A percentile compares a stretch with the other conserved stretches of the same genome.
Conservation (phyloP, 331 rosid species). For the Pyracantha coccinea region DNA sequence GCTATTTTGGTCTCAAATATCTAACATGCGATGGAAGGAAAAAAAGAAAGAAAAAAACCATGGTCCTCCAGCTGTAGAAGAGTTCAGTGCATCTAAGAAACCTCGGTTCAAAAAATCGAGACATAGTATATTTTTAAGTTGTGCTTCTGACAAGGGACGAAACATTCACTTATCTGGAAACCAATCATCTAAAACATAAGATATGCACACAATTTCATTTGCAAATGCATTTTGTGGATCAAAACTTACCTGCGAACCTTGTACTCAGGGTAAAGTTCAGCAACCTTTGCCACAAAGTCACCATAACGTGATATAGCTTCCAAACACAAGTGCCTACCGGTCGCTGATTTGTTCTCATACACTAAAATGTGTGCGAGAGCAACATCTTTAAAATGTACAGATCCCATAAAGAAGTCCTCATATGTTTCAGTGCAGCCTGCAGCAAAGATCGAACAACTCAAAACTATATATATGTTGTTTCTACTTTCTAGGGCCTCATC, state of each 20-base stretch:
- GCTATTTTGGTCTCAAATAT: too few species aligned
- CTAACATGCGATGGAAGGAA: too few species aligned
- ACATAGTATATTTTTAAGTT: too few species aligned
- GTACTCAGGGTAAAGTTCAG: constrained; percentile 69
- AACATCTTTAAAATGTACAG: constrained; percentile 85
- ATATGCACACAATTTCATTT: background rate
- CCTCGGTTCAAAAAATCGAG: too few species aligned
- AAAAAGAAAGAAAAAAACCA: too few species aligned
- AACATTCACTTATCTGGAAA: background rate
- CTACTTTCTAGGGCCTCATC: background rate
- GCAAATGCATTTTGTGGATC: background rate
- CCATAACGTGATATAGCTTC: constrained; percentile 78
- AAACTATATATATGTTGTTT: background rate
- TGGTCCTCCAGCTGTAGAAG: too few species aligned
- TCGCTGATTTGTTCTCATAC: constrained; percentile 71
- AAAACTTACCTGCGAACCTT: constrained; percentile 50
- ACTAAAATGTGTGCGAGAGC: constrained; percentile 85
- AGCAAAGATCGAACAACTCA: background rate
- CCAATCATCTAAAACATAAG: background rate
- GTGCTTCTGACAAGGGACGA: too few species aligned
- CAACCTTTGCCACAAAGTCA: constrained; percentile 67
- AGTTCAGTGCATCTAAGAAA: too few species aligned
- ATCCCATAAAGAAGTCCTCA: constrained; percentile 52
- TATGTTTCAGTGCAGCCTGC: constrained; percentile 68
- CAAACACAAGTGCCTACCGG: constrained; percentile 79